Percentiles rank a stretch among this genome's conserved stretches.
Evolutionary conservation across 495 filamentous ascomycete genomes (phyloP).

Genomic region (Lasiosphaeris hirsuta): DNA sequence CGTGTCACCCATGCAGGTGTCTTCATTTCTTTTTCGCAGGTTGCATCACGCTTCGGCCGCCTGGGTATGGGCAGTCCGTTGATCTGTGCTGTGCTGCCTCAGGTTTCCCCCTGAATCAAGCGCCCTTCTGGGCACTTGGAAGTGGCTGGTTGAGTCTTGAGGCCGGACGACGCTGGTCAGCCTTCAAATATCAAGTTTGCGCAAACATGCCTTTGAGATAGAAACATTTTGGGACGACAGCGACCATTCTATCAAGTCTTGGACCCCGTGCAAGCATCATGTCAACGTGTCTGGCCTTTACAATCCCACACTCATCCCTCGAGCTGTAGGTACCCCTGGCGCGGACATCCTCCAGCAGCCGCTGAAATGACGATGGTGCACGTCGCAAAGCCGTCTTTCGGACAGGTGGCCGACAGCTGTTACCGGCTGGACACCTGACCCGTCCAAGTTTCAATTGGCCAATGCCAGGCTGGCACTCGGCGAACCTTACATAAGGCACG

Average conservation of each 20-base stretch:
- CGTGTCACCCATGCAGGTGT: no score
- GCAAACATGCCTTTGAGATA: no score
- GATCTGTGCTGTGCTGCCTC: conserved; percentile 7
- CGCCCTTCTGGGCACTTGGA: background rate
- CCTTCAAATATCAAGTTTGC: no score
- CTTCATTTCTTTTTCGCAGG: background rate
- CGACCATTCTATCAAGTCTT: no score
- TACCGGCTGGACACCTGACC: background rate
- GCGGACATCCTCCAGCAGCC: background rate
- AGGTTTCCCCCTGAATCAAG: conserved; percentile 8
- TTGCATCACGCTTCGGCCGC: conserved; percentile 8
- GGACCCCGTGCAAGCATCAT: background rate
- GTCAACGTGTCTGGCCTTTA: background rate
- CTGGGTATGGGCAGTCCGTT: background rate
- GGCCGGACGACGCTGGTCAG: background rate
- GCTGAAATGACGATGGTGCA: background rate
- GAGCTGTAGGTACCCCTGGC: conserved; percentile 7
- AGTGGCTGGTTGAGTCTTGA: background rate
- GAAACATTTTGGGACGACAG: no score
- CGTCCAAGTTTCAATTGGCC: background rate
- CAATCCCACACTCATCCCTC: background rate
- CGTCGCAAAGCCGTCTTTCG: background rate
- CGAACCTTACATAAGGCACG: conserved; percentile 19
- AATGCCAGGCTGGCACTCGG: conserved; percentile 3
- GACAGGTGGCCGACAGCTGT: background rate